phyloP scores from a whole-genome alignment of 2,329 filamentous ascomycete species.

The Clonostachys solani region DNA sequence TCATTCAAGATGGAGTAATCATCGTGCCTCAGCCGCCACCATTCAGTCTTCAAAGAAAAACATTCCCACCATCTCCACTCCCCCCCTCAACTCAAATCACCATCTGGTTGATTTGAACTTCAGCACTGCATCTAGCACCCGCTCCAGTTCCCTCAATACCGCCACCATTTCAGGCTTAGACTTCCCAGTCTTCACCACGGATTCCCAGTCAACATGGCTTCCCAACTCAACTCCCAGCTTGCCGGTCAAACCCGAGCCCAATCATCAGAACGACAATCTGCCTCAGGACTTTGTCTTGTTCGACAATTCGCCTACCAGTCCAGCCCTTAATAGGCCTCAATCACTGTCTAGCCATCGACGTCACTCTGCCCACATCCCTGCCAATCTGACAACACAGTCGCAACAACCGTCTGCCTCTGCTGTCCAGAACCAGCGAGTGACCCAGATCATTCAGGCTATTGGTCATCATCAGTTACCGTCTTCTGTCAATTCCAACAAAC shows the following conservation, averaged over 20 bases:
- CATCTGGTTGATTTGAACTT: conserved; percentile 66
- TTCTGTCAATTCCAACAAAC: conserved; percentile 45
- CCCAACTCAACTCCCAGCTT: conserved; percentile 61
- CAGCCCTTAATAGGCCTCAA: conserved; percentile 18
- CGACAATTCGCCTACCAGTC: conserved; percentile 32
- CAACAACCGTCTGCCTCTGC: conserved; percentile 28
- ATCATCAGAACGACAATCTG: conserved; percentile 43
- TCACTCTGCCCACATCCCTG: conserved; percentile 30
- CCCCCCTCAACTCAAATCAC: conserved; percentile 37
- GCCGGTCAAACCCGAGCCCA: conserved; percentile 58
- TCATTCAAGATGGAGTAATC: conserved; percentile 55
- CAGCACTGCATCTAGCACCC: conserved; percentile 50
- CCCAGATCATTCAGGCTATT: conserved; percentile 54
- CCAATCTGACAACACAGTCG: conserved; percentile 34
- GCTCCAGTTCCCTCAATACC: conserved; percentile 53
- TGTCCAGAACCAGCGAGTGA: conserved; percentile 55
- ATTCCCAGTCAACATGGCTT: conserved; percentile 78
- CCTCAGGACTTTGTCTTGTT: conserved; percentile 78
- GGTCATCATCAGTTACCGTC: conserved; percentile 46
- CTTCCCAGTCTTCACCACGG: conserved; percentile 77
- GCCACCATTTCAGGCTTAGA: conserved; percentile 61
- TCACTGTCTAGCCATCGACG: conserved; percentile 34
- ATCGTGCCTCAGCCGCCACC: conserved; percentile 40
- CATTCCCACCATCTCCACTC: conserved; percentile 42
- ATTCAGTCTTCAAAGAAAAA: conserved; percentile 37